Conservation (phyloP, 208 protist species). For the Leishmania tarentolae region DNA sequence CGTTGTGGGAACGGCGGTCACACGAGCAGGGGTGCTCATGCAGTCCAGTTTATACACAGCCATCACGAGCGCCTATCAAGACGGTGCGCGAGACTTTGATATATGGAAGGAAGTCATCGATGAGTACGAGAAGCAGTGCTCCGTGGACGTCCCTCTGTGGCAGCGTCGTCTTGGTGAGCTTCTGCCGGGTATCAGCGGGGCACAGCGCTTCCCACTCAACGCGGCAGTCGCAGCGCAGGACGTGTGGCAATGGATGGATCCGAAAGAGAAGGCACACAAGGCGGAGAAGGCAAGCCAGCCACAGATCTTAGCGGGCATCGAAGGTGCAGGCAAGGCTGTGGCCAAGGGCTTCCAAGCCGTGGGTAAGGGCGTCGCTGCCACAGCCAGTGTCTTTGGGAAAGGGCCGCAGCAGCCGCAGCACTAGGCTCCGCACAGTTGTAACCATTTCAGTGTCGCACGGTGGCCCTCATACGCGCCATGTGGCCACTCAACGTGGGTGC, state of each 20-base stretch:
- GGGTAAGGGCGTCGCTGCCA: constrained; percentile 53
- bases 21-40: constrained; percentile 59
- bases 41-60: constrained; percentile 67
- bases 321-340: constrained; percentile 66
- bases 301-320: constrained; percentile 61
- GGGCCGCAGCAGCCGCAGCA: constrained; percentile 12
- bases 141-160: constrained; percentile 60
- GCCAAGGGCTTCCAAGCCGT: constrained; percentile 73
- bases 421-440: neutral
- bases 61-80: constrained; percentile 48
- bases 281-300: constrained; percentile 52
- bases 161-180: constrained; percentile 52
- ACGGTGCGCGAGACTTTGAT: constrained; percentile 59
- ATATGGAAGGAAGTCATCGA: constrained; percentile 54
- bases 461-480: neutral
- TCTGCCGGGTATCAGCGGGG: constrained; percentile 54
- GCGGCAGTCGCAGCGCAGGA: constrained; percentile 54
- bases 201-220: constrained; percentile 73
- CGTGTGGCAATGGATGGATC: constrained; percentile 49
- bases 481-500: neutral
- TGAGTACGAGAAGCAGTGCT: constrained; percentile 65
- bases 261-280: constrained; percentile 49
- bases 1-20: constrained; percentile 76
- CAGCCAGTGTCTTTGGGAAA: constrained; percentile 50
- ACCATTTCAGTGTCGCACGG: constrained; percentile 1